Base-by-base conservation (phyloP, 148 eudicot species). In the Dysphania ambrosioides region DNA sequence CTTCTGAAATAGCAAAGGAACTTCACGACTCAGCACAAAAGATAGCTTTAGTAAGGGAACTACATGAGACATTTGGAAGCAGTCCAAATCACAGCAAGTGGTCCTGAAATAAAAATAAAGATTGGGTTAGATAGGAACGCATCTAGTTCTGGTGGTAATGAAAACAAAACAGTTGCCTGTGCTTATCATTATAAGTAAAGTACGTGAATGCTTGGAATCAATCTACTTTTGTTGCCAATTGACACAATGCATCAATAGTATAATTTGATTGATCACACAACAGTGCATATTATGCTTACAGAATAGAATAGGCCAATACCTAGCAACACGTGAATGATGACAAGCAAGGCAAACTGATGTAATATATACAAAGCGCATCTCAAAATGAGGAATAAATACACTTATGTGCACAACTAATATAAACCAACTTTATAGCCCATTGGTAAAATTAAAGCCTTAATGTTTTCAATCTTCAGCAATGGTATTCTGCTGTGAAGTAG, bases 1-100 rank as follows among this genome's bases (percentile, higher is more conserved):
- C 96, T 92, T 95, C 76, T 88, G 88, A 79, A 85, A 75, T 64
- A 94, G 86, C 76, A 74, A 26, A 8, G 98, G 98, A 77, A 90
- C 78, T 82, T 94, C 97, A 74, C 90, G 93, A 78, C 87, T 84
- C 30, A 92, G 87, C 35, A 88, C 80, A 76, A 87, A 94, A 41
- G 97, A 84, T 47, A 81, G 82, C 83, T 58, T 87, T 76, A 94
- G 77, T 82, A 86, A 83, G 66, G 86, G 76, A 64, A 86, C 49
- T 41, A 88, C 64, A 75, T 75, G 77, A 21, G 83, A 21, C 73
- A 82, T 81, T 79, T 79, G 86, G 74, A 87, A 73, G 78, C 79
- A 6, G 56, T 85, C 77, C 32, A 79, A 61, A 49, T 80, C 84
- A 86, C 85, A 85, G 71, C 85, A 66, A 70, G 40, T 24, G 30